Conservation (phyloP, 2,329 filamentous ascomycete species). For the Pestalotiopsis sp. region DNA sequence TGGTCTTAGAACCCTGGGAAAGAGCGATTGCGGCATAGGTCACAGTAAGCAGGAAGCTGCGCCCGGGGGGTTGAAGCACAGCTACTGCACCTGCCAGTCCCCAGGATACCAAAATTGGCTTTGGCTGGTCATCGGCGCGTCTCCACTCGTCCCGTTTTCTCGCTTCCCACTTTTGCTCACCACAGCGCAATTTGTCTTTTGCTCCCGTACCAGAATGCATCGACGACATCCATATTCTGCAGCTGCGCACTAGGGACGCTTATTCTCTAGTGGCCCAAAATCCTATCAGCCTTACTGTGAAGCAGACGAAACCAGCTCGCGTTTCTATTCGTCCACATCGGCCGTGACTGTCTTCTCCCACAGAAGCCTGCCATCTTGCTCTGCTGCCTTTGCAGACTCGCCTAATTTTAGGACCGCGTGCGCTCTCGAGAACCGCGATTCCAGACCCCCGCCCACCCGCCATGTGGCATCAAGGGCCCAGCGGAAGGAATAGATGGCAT, state of each 20-base stretch:
- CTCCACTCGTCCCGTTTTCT: background rate
- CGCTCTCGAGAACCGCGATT: background rate
- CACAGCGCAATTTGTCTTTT: background rate
- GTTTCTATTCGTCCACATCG: background rate
- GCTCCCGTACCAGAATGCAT: background rate
- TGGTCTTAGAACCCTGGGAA: background rate
- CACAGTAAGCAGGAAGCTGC: background rate
- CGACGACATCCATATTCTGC: background rate
- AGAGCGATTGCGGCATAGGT: background rate
- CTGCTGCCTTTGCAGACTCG: background rate
- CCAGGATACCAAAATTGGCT: background rate
- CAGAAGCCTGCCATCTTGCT: background rate
- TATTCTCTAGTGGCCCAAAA: background rate
- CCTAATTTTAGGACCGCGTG: slow-evolving; percentile 1
- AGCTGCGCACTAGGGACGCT: background rate
- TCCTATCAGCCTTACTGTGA: slow-evolving; percentile 9
- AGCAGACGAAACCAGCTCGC: background rate
- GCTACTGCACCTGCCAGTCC: background rate
- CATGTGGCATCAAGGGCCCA: background rate
- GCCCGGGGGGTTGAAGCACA: background rate
- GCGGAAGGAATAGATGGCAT: background rate
- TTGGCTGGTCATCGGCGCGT: background rate
- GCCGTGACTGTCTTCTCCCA: background rate
- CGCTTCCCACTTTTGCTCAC: background rate
- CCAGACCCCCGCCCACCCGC: background rate